Evolutionary conservation across 306 rosid species (phyloP).

Genomic region (Lotus japonicus): DNA sequence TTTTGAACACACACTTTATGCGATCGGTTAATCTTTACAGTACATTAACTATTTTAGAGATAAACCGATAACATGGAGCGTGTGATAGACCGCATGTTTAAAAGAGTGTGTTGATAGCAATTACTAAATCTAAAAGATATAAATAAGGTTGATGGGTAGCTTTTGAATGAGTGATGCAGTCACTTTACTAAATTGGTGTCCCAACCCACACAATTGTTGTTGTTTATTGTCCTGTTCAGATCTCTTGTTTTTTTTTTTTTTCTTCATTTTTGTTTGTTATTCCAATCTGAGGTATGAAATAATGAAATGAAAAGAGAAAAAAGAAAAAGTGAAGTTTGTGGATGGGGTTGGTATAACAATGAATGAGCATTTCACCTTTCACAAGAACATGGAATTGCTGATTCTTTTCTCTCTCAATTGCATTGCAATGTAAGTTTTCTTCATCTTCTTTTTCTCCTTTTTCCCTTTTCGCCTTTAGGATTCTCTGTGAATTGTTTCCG

Average conservation of each 20-base stretch:
- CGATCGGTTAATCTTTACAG: too few relatives aligned
- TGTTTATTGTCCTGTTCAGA: background rate
- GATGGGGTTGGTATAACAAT: slow-evolving; percentile 12
- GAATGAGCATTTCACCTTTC: background rate
- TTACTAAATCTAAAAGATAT: too few relatives aligned
- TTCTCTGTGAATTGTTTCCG: slow-evolving; percentile 16
- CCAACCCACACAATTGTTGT: slow-evolving; percentile 21
- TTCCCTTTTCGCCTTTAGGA: background rate
- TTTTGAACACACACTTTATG: too few relatives aligned
- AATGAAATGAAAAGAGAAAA: background rate
- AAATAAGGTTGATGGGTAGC: slow-evolving; percentile 22
- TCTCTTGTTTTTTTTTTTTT: background rate
- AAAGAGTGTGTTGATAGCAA: too few relatives aligned
- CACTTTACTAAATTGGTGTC: slow-evolving; percentile 39
- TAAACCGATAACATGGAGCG: too few relatives aligned
- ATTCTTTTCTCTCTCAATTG: slow-evolving; percentile 15
- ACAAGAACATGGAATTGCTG: background rate
- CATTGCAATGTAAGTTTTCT: slow-evolving; percentile 36
- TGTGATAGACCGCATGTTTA: too few relatives aligned
- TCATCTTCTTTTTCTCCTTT: slow-evolving; percentile 9
- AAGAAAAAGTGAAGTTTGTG: slow-evolving; percentile 7
- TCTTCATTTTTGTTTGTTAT: background rate
- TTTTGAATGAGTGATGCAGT: slow-evolving; percentile 28
- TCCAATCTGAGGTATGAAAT: background rate
- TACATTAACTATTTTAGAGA: too few relatives aligned